Percentiles rank a stretch among this genome's conserved stretches.
phyloP scores from a whole-genome alignment of 208 protist species.

The Leishmania amazonensis region DNA sequence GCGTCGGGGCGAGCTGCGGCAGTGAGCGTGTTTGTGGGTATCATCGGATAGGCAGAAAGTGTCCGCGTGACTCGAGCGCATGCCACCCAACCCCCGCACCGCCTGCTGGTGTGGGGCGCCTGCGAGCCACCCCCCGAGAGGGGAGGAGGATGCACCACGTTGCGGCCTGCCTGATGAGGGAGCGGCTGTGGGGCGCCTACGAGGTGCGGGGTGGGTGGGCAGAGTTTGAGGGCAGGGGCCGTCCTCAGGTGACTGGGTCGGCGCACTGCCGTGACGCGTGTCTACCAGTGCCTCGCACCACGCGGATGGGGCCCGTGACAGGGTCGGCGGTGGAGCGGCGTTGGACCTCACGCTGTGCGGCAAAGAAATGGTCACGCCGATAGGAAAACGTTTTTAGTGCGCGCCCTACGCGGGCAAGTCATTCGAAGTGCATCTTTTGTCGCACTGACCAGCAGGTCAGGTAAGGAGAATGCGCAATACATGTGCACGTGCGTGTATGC shows the following conservation, averaged over 20 bases:
- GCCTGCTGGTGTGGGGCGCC: background rate
- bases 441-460: background rate
- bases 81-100: background rate
- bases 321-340: background rate
- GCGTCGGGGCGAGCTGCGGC: background rate
- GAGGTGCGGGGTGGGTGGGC: background rate
- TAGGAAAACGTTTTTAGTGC: background rate
- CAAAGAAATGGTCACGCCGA: background rate
- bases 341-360: background rate
- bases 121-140: no score
- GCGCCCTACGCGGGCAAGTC: background rate
- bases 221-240: background rate
- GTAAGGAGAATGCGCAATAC: background rate
- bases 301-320: background rate
- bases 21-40: background rate
- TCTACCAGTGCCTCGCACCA: background rate
- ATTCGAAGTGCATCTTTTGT: background rate
- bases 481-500: background rate
- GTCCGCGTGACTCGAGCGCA: background rate
- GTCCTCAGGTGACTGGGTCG: background rate
- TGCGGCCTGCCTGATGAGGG: background rate
- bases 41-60: background rate
- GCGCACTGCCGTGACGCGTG: background rate
- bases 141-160: background rate
- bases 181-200: background rate